Evolutionary conservation across 2,329 filamentous ascomycete genomes (phyloP).

Genomic region (Colletotrichum trifolii): DNA sequence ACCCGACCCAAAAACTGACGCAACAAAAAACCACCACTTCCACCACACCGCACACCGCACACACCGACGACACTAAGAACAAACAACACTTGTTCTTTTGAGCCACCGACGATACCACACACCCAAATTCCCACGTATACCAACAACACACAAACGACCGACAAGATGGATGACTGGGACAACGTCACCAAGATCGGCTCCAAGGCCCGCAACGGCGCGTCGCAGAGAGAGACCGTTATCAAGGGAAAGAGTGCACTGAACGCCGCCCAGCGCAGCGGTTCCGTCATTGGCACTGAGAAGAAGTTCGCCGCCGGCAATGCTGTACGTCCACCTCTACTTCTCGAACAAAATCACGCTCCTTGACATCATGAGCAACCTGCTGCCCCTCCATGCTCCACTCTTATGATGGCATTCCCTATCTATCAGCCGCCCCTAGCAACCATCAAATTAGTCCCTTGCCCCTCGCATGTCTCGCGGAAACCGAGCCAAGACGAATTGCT

Average conservation of each 20-base stretch:
- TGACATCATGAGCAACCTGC: slow-evolving; percentile 26
- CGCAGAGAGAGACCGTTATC: slow-evolving; percentile 85
- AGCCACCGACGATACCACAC: slow-evolving; percentile 1
- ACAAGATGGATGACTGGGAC: slow-evolving; percentile 84
- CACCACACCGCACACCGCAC: slow-evolving; percentile 38
- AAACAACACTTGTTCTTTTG: slow-evolving; percentile 24
- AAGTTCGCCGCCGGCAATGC: slow-evolving; percentile 83
- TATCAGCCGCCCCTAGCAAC: neutral
- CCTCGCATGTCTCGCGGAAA: neutral
- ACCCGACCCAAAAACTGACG: slow-evolving; percentile 28
- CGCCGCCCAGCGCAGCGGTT: slow-evolving; percentile 85
- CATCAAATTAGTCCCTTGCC: too few species aligned
- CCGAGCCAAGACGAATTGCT: slow-evolving; percentile 15
- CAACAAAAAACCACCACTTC: slow-evolving; percentile 33
- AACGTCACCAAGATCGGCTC: slow-evolving; percentile 91
- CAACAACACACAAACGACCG: slow-evolving; percentile 35
- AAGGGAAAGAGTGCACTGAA: slow-evolving; percentile 87
- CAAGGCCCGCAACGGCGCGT: slow-evolving; percentile 76
- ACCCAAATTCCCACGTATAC: neutral
- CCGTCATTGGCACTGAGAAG: slow-evolving; percentile 88
- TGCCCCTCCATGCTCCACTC: slow-evolving; percentile 30
- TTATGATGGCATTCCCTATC: neutral
- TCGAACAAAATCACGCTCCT: slow-evolving; percentile 3
- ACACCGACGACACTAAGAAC: slow-evolving; percentile 25
- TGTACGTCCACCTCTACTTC: slow-evolving; percentile 64